Percentiles rank a stretch among this genome's conserved stretches.
phyloP scores from a whole-genome alignment of 1,284 basidiomycete species.

The Gomphus sp. region DNA sequence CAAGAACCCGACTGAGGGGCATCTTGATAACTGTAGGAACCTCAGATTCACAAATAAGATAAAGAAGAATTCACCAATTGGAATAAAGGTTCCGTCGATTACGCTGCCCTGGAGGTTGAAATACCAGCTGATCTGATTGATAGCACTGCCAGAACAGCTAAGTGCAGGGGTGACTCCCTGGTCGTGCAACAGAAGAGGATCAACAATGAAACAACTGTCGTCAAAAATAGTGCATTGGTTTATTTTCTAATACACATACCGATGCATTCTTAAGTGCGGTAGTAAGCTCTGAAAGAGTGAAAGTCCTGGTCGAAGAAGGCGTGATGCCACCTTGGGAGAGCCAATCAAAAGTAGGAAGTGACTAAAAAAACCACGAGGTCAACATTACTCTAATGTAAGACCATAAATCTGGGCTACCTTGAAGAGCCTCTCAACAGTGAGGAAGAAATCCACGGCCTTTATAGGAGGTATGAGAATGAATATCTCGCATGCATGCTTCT shows the following conservation, averaged over 20 bases:
- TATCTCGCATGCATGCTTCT: background rate
- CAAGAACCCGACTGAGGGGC: slow-evolving; percentile 44
- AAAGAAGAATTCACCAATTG: slow-evolving; percentile 35
- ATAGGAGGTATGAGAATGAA: background rate
- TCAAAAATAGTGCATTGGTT: background rate
- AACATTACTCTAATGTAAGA: background rate
- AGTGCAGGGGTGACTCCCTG: slow-evolving; percentile 47
- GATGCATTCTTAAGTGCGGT: slow-evolving; percentile 46
- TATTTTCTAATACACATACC: slow-evolving; percentile 23
- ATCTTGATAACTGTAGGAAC: slow-evolving; percentile 26
- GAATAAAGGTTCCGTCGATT: slow-evolving; percentile 54
- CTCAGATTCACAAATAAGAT: background rate
- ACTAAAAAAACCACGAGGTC: slow-evolving; percentile 23
- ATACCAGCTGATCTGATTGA: slow-evolving; percentile 57
- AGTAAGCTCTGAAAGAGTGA: slow-evolving; percentile 47
- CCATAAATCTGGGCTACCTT: slow-evolving; percentile 28
- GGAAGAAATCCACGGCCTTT: slow-evolving; percentile 66
- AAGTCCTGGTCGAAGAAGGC: slow-evolving; percentile 48
- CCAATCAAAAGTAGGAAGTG: slow-evolving; percentile 65
- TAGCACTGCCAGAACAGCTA: slow-evolving; percentile 36
- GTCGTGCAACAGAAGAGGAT: background rate
- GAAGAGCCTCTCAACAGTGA: slow-evolving; percentile 56
- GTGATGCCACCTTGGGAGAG: slow-evolving; percentile 63
- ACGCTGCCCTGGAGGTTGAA: slow-evolving; percentile 53
- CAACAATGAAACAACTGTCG: background rate